These are phyloP conservation scores for Pseudomonodictys pantanalensis DNA, from an alignment of 495 filamentous ascomycete species.

Conservation along the genomic window DNA sequence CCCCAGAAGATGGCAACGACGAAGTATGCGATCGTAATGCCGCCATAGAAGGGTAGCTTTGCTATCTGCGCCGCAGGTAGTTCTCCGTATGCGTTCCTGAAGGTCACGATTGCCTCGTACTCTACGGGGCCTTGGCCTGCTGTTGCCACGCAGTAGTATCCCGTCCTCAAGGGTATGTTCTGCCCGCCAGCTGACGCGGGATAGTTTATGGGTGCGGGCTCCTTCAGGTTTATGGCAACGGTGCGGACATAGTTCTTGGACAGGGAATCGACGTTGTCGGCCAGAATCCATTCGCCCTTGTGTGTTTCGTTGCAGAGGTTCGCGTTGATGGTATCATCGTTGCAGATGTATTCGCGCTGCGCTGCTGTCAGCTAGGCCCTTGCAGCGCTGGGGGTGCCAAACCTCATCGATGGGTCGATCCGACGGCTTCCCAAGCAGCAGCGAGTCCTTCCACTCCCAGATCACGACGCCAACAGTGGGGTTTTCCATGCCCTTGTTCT, in stretches of 20 bases:
- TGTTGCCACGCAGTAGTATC: slow-evolving; percentile 93
- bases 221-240: slow-evolving; percentile 75
- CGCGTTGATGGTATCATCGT: slow-evolving; percentile 60
- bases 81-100: slow-evolving; percentile 94
- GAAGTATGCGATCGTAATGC: slow-evolving; percentile 89
- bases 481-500: slow-evolving; percentile 51
- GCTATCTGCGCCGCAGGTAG: slow-evolving; percentile 92
- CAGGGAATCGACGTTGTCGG: slow-evolving; percentile 63
- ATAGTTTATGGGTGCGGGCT: slow-evolving; percentile 72
- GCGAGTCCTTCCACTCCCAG: slow-evolving; percentile 88
- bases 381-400: slow-evolving; percentile 32
- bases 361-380: slow-evolving; percentile 13
- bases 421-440: slow-evolving; percentile 61
- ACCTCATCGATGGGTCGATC: slow-evolving; percentile 23
- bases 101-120: slow-evolving; percentile 81
- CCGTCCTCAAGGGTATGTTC: slow-evolving; percentile 59
- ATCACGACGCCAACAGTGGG: slow-evolving; percentile 81
- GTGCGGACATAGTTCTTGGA: slow-evolving; percentile 71
- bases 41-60: slow-evolving; percentile 96
- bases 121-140: slow-evolving; percentile 52
- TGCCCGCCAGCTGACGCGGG: slow-evolving; percentile 48
- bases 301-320: slow-evolving; percentile 69
- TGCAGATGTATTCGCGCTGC: slow-evolving; percentile 73
- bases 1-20: slow-evolving; percentile 85
- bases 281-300: slow-evolving; percentile 81